Base-by-base conservation (phyloP, 2,329 filamentous ascomycete species). In the Fusarium tupiense region DNA sequence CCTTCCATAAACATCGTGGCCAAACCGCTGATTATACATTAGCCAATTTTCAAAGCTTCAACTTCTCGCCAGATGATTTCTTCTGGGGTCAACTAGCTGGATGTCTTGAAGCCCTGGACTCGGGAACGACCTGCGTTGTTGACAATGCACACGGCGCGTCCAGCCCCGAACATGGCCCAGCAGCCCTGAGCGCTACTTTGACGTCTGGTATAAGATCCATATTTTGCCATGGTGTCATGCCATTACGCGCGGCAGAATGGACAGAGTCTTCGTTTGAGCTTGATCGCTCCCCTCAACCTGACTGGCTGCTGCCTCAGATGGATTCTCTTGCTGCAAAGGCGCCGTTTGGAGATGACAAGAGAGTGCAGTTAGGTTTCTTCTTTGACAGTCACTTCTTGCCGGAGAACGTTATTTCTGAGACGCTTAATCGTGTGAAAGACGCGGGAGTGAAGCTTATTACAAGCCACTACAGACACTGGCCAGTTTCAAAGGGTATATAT, bases 391-490 rank as follows among this genome's bases (percentile, higher is more conserved):
- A 68, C 29, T 68, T 68, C 20, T 31, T 68, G 6, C 41, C 65
- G 0, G 63, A 41, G 9, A 8, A 20, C 5, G 16, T 35, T 1
- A 68, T 68, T 11, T 6, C 40, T 6, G 47, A 62, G 12, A 62
- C 65, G 1, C 2, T 68, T 0, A 8, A 2, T 0, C 47, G 10
- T n/a, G 64, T 62, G 5, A 68, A 62, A 26, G 9, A 41, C 0
- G 16, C n/a, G 22, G 54, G 54, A 2, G 65, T 54, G 7, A 68
- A 68, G 29, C 10, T 68, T 3, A 54, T 68, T 6, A 12, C 31
- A 3, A 68, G 65, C 17, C 65, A 68, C 11, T 68, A 68, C 10
- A 53, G 65, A 16, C 41, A 68, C 20, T 68, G 64, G 65, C 65
- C 54, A 14, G 29, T 68, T 5, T 68, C 64, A 3, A 62, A 54